Percentiles rank a stretch among this genome's conserved stretches.
These are phyloP conservation scores for Byssothecium circinans DNA, from an alignment of 2,329 filamentous ascomycete genomes.

Conservation along the genomic window DNA sequence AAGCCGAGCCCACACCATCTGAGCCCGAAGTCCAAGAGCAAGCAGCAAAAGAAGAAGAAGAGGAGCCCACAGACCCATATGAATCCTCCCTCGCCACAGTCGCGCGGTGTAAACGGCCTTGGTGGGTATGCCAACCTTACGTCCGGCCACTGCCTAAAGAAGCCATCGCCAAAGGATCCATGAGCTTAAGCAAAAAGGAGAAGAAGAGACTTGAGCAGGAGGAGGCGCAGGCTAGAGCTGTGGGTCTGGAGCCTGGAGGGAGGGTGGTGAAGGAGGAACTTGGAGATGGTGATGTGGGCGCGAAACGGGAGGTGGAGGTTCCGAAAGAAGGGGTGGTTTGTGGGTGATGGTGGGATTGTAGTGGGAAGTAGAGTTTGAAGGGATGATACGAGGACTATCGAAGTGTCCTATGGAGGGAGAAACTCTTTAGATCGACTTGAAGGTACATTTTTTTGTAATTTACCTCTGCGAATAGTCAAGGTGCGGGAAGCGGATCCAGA, in stretches of 20 bases:
- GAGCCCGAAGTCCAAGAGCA: constrained; percentile 40
- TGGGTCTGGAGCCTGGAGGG: constrained; percentile 28
- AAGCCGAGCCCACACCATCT: constrained; percentile 17
- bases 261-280: constrained; percentile 56
- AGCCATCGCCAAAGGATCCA: constrained; percentile 77
- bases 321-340: constrained; percentile 51
- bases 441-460: too few species aligned
- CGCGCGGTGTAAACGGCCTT: constrained; percentile 74
- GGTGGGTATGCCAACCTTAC: constrained; percentile 89
- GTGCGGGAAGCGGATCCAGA: too few species aligned
- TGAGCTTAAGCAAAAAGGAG: constrained; percentile 72
- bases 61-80: constrained; percentile 30
- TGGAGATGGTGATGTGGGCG: constrained; percentile 2
- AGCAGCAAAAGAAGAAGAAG: constrained; percentile 6
- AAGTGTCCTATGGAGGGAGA: too few species aligned
- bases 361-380: too few species aligned
- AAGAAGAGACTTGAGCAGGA: constrained; percentile 47
- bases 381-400: too few species aligned
- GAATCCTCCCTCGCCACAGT: constrained; percentile 68
- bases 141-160: constrained; percentile 84
- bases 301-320: constrained; percentile 37
- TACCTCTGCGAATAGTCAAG: too few species aligned
- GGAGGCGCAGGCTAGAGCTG: constrained; percentile 35
- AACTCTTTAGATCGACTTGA: too few species aligned
- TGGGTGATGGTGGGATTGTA: too few species aligned